Evolutionary conservation across 1,284 basidiomycete species (phyloP), one percentile per base, ranked within the genome.

Genomic region (Malassezia dermatis): DNA sequence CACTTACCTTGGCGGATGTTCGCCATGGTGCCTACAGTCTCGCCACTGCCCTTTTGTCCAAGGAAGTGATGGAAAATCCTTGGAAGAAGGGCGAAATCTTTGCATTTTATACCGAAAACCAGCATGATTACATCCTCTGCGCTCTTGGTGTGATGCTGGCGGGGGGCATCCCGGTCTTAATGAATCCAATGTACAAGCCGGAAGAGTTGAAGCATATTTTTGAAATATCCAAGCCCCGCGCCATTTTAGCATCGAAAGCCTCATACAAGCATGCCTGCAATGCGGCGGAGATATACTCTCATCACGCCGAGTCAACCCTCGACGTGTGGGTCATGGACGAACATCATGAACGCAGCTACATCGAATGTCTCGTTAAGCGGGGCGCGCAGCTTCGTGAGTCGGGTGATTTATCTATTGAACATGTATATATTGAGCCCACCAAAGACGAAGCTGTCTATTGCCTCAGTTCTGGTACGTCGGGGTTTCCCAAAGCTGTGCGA

Each of bases 171-270:
- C 60, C 64, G 2, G 69, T 67, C 23, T 61, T 73, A 12, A 62
- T 65, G 58, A 73, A 72, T 49, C 71, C 71, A 1, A 61, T 65
- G n/a, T 72, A 71, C 64, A 73, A 65, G 34, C 51, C 67, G 5
- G 34, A 24, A 11, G 71, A 73, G 46, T 56, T 72, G 21, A 56
- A 62, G 1, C 63, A 65, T 46, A 64, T 69, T 52, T 57, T 73
- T n/a, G 51, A 66, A 11, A 62, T 67, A 59, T 58, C 66, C 43
- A 50, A 57, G 27, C 62, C 67, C 0, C 61, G 61, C 26, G 59
- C 62, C n/a, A 51, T 73, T 41, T 49, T 72, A 37, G 62, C 59
- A 23, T 62, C 62, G 2, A 47, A 35, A 0, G 59, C 49, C 1
- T 60, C 52, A 15, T 58, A 62, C 50, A 24, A 59, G 19, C 41